Conservation (phyloP, 148 eudicot genomes). For the Rhododendron kiyosumense region DNA sequence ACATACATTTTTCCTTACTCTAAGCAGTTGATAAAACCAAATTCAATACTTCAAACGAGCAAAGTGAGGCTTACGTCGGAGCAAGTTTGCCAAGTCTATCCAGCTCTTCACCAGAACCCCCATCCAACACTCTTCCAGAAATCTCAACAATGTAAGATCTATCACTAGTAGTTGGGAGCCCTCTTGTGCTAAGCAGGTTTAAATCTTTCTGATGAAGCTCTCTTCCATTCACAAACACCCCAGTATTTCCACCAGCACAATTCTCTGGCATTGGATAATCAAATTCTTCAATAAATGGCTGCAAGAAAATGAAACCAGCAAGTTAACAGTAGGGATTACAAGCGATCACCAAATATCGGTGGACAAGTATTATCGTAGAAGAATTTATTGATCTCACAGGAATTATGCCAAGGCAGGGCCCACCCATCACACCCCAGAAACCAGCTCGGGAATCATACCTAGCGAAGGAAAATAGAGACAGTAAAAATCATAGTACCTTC, state of each 20-base stretch:
- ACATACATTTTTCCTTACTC: background rate
- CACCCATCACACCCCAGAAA: slow-evolving; percentile 96
- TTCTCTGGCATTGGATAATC: slow-evolving; percentile 72
- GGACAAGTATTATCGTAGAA: background rate
- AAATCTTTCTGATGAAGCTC: slow-evolving; percentile 84
- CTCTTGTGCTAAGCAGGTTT: slow-evolving; percentile 64
- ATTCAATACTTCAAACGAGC: background rate
- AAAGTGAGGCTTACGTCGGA: slow-evolving; percentile 68
- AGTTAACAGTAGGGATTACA: background rate
- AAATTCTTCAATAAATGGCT: slow-evolving; percentile 93
- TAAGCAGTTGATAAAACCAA: background rate
- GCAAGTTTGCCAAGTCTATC: slow-evolving; percentile 96
- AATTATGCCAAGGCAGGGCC: slow-evolving; percentile 93
- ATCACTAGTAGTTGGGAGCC: slow-evolving; percentile 63
- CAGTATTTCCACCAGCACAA: slow-evolving; percentile 75
- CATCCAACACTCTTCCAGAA: slow-evolving; percentile 79
- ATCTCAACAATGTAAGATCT: slow-evolving; percentile 75
- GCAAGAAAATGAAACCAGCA: slow-evolving; percentile 18
- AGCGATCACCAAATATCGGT: background rate
- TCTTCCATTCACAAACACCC: slow-evolving; percentile 84
- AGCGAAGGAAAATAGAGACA: slow-evolving; percentile 8
- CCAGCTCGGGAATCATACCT: slow-evolving; percentile 98
- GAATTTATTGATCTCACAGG: slow-evolving; percentile 56
- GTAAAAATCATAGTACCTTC: background rate
- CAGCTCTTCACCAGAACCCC: slow-evolving; percentile 77